phyloP scores from a whole-genome alignment of 2,329 filamentous ascomycete genomes.

The Penicillium brevicompactum region DNA sequence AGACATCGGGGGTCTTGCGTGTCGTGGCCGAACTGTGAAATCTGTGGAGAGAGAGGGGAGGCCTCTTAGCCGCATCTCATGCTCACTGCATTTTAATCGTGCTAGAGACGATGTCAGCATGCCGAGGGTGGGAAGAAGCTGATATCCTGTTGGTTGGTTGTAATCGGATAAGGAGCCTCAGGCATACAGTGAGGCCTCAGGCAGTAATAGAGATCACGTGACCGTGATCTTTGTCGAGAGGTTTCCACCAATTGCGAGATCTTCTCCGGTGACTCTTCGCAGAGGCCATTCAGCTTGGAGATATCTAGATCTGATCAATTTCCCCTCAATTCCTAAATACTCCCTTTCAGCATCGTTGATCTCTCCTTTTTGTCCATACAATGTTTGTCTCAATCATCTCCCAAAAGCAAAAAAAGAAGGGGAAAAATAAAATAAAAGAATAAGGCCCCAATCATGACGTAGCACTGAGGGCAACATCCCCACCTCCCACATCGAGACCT shows the following conservation, averaged over 20 bases:
- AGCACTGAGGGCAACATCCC: slow-evolving; percentile 19
- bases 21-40: slow-evolving; percentile 13
- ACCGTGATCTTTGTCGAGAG: background rate
- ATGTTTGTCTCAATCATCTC: no score
- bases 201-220: slow-evolving; percentile 11
- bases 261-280: no score
- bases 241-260: no score
- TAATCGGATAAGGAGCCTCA: background rate
- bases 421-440: background rate
- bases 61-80: slow-evolving; percentile 27
- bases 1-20: slow-evolving; percentile 26
- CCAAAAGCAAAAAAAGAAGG: no score
- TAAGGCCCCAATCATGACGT: slow-evolving; percentile 21
- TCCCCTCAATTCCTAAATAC: no score
- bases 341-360: no score
- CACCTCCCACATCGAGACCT: background rate
- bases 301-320: no score
- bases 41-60: slow-evolving; percentile 11
- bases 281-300: no score
- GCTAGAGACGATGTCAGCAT: slow-evolving; percentile 11
- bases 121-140: background rate
- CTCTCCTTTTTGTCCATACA: no score
- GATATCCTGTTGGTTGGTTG: slow-evolving; percentile 1
- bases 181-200: background rate
- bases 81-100: slow-evolving; percentile 19